These are phyloP conservation scores for Lepiota brunneoincarnata DNA, from an alignment of 768 basidiomycete species.

Conservation along the genomic window DNA sequence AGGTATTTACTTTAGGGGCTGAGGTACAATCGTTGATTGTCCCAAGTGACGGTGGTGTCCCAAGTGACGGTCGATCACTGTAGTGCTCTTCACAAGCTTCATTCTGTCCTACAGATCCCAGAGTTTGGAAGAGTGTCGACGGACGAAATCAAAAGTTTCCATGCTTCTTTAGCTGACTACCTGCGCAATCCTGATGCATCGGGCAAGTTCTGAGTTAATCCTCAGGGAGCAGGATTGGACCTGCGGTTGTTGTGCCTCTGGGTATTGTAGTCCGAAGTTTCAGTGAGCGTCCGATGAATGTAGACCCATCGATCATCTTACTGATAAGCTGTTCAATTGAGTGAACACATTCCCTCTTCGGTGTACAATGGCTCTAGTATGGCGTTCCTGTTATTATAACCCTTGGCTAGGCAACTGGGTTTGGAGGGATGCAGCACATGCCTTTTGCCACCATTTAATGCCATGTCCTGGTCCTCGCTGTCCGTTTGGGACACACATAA, in stretches of 20 bases:
- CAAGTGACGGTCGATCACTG: too few species aligned
- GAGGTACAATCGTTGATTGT: too few species aligned
- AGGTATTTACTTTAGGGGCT: too few species aligned
- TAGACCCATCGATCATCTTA: too few species aligned
- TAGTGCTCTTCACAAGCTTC: conserved; percentile 1
- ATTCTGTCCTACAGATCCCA: conserved; percentile 2
- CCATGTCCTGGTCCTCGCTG: too few species aligned
- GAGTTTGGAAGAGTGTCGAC: neutral
- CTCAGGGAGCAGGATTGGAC: neutral
- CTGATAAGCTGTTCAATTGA: neutral
- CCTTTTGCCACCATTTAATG: too few species aligned
- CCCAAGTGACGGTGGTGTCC: too few species aligned
- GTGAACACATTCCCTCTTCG: neutral
- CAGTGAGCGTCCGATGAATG: neutral
- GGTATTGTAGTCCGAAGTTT: neutral
- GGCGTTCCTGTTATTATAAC: too few species aligned
- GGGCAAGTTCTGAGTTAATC: neutral
- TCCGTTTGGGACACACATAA: too few species aligned
- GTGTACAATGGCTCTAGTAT: too few species aligned
- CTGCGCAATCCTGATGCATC: neutral
- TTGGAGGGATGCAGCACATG: too few species aligned
- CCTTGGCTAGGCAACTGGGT: too few species aligned
- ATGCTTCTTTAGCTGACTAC: neutral
- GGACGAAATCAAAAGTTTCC: neutral
- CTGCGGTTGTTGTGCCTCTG: neutral